Evolutionary conservation across 1,139 yeast species (phyloP), one percentile per base, ranked within the genome.

Genomic region (Petasospora fabianii): DNA sequence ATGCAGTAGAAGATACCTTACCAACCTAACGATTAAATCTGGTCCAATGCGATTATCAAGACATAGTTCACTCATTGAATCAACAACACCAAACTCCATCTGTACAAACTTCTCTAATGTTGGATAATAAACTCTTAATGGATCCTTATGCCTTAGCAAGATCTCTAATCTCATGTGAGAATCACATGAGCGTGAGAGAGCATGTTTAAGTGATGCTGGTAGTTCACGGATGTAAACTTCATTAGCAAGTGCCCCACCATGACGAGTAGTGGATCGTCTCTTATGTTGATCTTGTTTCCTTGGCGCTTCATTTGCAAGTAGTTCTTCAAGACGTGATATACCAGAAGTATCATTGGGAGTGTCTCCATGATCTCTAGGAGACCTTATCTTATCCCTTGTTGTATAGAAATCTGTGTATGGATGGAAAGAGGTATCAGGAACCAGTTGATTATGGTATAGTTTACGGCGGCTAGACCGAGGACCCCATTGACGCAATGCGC

Each of bases 81-180:
- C 34, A 1, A 13, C 27, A 8, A 35, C 35, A 2, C 29, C 26
- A 20, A 48, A 46, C 8, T 39, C 41, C 3, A 29, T 21, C 7
- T 14, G 21, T 10, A 50, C 29, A 6, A 42, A 24, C 17, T n/a
- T 8, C 13, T 43, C 49, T 3, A 51, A 20, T 6, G 36, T 36
- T 9, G 15, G 29, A 12, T 34, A 32, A 18, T 34, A 36, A 6
- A 50, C 18, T 10, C 43, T 43, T 10, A 43, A 24, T 1, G 42
- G 42, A 2, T 43, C 38, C 16, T 36, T 30, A 27, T 38, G 45
- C 9, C 18, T 27, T n/a, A 51, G 27, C 17, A 51, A 9, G 2
- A 32, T 31, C 8, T 34, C 36, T 3, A 51, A 31, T 21, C 43
- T 44, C 12, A 42, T 37, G 35, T 51, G 55, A 1, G 42, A 30